Percentiles rank a stretch among this genome's conserved stretches.
Evolutionary conservation across 805 yeast species (phyloP).

Genomic region (Sugiyamaella americana): DNA sequence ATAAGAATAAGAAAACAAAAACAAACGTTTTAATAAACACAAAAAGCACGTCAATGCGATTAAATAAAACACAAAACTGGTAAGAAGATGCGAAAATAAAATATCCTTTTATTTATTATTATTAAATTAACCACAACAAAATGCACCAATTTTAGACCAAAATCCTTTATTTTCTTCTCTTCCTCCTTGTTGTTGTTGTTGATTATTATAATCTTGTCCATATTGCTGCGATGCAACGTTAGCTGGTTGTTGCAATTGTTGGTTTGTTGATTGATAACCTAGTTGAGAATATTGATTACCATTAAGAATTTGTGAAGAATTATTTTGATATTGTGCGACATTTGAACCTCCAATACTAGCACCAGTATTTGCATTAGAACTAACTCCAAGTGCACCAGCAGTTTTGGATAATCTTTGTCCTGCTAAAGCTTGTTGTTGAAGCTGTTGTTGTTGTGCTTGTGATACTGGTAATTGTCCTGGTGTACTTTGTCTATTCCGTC

Average conservation of each 20-base stretch:
- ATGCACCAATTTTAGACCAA: constrained; percentile 28
- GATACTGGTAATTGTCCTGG: constrained; percentile 18
- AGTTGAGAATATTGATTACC: constrained; percentile 19
- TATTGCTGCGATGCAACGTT: constrained; percentile 17
- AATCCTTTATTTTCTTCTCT: constrained; percentile 26
- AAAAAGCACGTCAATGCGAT: no score
- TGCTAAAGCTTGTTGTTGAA: constrained; percentile 13
- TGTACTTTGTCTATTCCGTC: constrained; percentile 22
- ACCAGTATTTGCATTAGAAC: constrained; percentile 12
- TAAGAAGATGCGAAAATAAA: no score
- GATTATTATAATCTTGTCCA: constrained; percentile 6
- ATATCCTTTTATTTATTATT: no score
- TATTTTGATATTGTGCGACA: constrained; percentile 16
- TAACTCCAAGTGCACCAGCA: constrained; percentile 17
- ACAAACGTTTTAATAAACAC: no score
- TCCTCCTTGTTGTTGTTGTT: constrained; percentile 13
- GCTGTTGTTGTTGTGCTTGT: constrained; percentile 1
- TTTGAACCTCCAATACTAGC: constrained; percentile 1
- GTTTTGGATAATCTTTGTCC: constrained; percentile 15
- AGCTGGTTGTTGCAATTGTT: constrained; percentile 14
- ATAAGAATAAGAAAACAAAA: no score
- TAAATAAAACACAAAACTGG: no score
- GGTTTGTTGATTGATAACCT: constrained; percentile 9
- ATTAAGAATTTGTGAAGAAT: constrained; percentile 16
- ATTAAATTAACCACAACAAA: constrained; percentile 30